A percentile compares a stretch with the other conserved stretches of the same genome.
These are phyloP conservation scores for Seiridium cupressi DNA, from an alignment of 2,329 filamentous ascomycete genomes.

Conservation along the genomic window DNA sequence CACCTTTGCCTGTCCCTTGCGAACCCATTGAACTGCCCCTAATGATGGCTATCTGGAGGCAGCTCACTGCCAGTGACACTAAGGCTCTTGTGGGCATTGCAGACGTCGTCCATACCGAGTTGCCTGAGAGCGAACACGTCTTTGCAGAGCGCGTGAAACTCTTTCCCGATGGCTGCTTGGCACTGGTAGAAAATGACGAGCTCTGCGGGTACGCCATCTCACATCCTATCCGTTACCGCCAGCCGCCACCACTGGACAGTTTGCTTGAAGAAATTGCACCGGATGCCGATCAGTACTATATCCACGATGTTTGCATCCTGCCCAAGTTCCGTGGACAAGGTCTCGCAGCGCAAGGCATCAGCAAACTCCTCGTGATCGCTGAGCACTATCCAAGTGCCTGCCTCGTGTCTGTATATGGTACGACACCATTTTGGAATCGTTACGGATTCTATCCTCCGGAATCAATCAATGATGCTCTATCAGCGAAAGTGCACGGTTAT, in stretches of 20 bases:
- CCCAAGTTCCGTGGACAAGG: conserved; percentile 24
- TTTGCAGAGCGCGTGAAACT: conserved; percentile 30
- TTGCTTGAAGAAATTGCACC: conserved; percentile 24
- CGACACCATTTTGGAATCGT: conserved; percentile 27
- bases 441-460: conserved; percentile 27
- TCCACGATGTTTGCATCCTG: conserved; percentile 34
- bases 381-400: conserved; percentile 23
- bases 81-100: conserved; percentile 22
- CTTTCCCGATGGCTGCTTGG: conserved; percentile 32
- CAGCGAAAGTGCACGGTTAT: conserved; percentile 28
- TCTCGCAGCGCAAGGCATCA: conserved; percentile 21
- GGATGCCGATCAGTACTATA: conserved; percentile 34
- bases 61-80: conserved; percentile 22
- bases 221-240: conserved; percentile 28
- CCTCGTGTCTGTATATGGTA: conserved; percentile 35
- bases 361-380: conserved; percentile 21
- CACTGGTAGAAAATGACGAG: conserved; percentile 19
- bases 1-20: too few relatives aligned
- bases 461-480: conserved; percentile 17
- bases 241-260: conserved; percentile 29
- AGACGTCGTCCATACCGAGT: conserved; percentile 24
- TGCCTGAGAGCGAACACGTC: conserved; percentile 28
- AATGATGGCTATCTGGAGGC: conserved; percentile 23
- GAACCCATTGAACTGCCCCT: too few relatives aligned
- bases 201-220: conserved; percentile 33